These are phyloP conservation scores for Prosopis cineraria DNA, from an alignment of 306 rosid species.

Conservation along the genomic window DNA sequence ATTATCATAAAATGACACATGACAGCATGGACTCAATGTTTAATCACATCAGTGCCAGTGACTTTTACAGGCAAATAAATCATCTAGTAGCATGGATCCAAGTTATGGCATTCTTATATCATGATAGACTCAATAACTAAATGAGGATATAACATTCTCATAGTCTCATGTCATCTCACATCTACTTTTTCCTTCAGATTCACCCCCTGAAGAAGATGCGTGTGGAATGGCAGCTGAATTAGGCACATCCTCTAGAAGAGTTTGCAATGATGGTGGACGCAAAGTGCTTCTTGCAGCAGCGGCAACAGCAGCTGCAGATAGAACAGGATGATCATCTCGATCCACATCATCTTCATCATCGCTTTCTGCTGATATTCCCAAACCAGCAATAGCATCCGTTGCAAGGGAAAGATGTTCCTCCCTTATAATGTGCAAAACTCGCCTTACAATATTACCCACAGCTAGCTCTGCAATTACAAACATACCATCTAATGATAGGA, in stretches of 20 bases:
- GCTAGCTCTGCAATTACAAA: conserved; percentile 76
- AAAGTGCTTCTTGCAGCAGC: conserved; percentile 96
- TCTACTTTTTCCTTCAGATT: conserved; percentile 93
- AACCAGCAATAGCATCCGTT: conserved; percentile 80
- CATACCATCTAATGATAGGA: conserved; percentile 33
- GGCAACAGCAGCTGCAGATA: conserved; percentile 92
- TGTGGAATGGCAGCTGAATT: conserved; percentile 60
- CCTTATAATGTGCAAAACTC: conserved; percentile 92
- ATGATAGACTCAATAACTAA: neutral
- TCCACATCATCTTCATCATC: conserved; percentile 92
- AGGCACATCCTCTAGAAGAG: conserved; percentile 86
- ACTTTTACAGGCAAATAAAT: conserved; percentile 9
- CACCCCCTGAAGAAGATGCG: conserved; percentile 89
- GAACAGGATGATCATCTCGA: conserved; percentile 61
- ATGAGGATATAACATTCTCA: conserved; percentile 23
- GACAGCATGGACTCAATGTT: conserved; percentile 14
- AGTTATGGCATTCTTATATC: conserved; percentile 7
- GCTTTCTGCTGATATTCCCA: conserved; percentile 69
- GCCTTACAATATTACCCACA: conserved; percentile 97
- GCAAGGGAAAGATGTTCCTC: conserved; percentile 93
- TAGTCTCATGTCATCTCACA: conserved; percentile 53
- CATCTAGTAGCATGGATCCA: conserved; percentile 7
- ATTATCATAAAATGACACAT: conserved; percentile 31
- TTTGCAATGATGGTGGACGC: conserved; percentile 96
- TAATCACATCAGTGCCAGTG: neutral